A percentile compares a stretch with the other conserved stretches of the same genome.
Conservation (phyloP, 345 rosid genomes). For the sweet orange (Citrus sinensis) region DNA sequence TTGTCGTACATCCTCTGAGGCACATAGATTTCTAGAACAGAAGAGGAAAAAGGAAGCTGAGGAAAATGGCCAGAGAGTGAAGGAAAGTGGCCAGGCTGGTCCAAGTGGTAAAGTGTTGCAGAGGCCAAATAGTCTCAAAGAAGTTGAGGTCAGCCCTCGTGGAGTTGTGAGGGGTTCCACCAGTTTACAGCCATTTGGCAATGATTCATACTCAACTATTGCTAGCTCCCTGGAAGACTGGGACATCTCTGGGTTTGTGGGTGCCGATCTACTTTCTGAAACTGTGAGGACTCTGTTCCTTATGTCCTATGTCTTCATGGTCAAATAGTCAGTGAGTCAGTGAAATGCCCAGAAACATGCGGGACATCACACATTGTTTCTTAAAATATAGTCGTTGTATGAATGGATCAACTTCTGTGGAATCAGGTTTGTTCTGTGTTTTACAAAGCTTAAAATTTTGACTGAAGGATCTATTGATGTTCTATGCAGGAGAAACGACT, state of each 20-base stretch:
- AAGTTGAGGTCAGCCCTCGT: conserved; percentile 42
- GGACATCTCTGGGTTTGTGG: conserved; percentile 12
- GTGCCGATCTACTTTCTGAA: conserved; percentile 4
- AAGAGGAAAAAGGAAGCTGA: conserved; percentile 72
- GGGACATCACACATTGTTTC: neutral
- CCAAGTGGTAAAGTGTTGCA: conserved; percentile 52
- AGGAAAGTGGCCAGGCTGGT: conserved; percentile 52
- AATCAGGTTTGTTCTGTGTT: neutral
- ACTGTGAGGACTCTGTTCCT: conserved; percentile 5
- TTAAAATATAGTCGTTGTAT: neutral
- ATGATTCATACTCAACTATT: conserved; percentile 37
- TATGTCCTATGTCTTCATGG: neutral
- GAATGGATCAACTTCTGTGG: neutral
- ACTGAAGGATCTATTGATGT: neutral
- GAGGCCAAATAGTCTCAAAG: conserved; percentile 26
- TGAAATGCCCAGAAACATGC: too few relatives aligned
- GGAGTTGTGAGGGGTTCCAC: conserved; percentile 35
- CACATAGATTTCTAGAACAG: conserved; percentile 55
- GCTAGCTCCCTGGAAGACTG: conserved; percentile 29
- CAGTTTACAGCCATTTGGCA: conserved; percentile 38
- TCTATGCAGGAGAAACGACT: conserved; percentile 65
- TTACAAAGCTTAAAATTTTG: neutral
- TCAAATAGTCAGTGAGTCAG: neutral
- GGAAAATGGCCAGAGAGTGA: conserved; percentile 45
- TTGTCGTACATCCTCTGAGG: conserved; percentile 58